Evolutionary conservation across 1,284 basidiomycete genomes (phyloP).

Genomic region (Coriolopsis trogii): DNA sequence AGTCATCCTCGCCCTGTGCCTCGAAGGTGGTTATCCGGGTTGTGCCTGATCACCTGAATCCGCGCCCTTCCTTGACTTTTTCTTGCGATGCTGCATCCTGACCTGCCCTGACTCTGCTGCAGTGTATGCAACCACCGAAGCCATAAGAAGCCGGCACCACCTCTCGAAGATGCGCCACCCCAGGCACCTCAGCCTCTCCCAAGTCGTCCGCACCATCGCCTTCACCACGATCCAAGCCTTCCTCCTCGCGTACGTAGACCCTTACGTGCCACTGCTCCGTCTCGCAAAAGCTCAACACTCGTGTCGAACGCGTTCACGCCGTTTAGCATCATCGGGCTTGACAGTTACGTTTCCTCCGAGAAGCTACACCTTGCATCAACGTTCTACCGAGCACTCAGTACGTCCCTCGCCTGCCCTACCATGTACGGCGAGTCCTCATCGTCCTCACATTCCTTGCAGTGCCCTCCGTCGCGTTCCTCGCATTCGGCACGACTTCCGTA

Average conservation of each 20-base stretch:
- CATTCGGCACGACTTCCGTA: background rate
- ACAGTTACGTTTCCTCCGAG: conserved; percentile 16
- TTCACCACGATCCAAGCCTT: conserved; percentile 28
- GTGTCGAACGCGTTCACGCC: background rate
- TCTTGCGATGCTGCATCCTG: background rate
- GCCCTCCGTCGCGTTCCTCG: conserved; percentile 16
- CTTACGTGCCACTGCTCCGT: conserved; percentile 10
- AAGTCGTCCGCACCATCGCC: conserved; percentile 19
- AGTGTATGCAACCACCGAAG: conserved; percentile 22
- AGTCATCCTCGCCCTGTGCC: conserved; percentile 17
- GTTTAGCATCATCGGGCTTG: conserved; percentile 18
- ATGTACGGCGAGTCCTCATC: background rate
- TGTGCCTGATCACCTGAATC: background rate
- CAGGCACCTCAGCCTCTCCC: conserved; percentile 11
- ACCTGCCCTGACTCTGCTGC: background rate
- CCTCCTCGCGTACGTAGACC: conserved; percentile 23
- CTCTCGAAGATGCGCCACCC: conserved; percentile 1
- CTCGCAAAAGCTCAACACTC: conserved; percentile 12
- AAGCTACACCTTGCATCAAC: conserved; percentile 23
- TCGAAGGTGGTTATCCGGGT: conserved; percentile 19
- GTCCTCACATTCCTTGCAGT: conserved; percentile 11
- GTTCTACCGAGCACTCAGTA: conserved; percentile 25
- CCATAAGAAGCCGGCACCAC: conserved; percentile 16
- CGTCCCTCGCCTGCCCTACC: conserved; percentile 1
- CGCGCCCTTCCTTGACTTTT: conserved; percentile 4